These are phyloP conservation scores for Glycine latifolia DNA, from an alignment of 306 rosid genomes.

Conservation along the genomic window DNA sequence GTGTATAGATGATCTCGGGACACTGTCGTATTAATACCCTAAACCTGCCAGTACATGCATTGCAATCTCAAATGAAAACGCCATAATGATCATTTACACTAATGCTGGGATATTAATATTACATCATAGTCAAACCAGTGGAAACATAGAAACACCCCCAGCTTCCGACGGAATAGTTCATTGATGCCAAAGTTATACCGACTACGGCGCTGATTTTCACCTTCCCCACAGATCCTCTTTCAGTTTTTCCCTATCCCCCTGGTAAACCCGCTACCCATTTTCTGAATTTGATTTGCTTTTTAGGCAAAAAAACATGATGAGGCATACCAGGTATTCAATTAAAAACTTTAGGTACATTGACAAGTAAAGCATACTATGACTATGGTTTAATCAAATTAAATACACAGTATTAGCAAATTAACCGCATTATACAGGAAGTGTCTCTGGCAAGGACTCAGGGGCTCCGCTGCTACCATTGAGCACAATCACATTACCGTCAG, in stretches of 20 bases:
- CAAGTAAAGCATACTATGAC: conserved; percentile 54
- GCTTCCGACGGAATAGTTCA: conserved; percentile 25
- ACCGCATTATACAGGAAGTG: conserved; percentile 63
- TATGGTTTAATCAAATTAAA: conserved; percentile 43
- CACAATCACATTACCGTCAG: conserved; percentile 91
- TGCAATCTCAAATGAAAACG: conserved; percentile 9
- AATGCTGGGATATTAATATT: conserved; percentile 41
- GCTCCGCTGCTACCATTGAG: conserved; percentile 88
- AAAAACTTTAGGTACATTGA: conserved; percentile 49
- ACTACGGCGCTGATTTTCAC: conserved; percentile 1
- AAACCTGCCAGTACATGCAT: neutral
- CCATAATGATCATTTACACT: conserved; percentile 6
- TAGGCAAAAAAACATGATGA: conserved; percentile 10
- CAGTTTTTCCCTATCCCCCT: neutral
- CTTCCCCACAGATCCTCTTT: neutral
- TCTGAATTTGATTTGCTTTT: conserved; percentile 31
- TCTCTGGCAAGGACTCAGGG: conserved; percentile 69
- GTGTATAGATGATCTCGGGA: too few species aligned
- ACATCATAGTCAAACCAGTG: conserved; percentile 5
- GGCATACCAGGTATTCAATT: conserved; percentile 35
- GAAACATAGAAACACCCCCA: neutral
- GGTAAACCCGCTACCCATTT: neutral
- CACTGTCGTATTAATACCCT: neutral
- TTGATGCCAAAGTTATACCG: neutral
- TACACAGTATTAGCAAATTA: conserved; percentile 44